Evolutionary conservation across 208 protist species (phyloP).

Genomic region (Leishmania tarentolae): DNA sequence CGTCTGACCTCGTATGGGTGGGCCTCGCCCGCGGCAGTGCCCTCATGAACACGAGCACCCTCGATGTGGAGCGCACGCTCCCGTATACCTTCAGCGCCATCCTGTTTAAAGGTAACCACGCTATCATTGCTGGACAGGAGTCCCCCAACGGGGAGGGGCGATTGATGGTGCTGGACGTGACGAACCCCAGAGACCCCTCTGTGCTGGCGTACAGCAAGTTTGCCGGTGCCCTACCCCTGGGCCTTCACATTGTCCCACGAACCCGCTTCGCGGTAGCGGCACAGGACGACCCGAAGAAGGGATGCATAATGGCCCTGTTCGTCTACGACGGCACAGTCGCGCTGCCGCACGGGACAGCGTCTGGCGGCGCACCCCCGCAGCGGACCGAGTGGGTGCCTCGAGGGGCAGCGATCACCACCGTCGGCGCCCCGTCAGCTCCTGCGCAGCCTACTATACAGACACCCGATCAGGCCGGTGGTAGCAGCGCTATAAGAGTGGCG

Average conservation of each 20-base stretch:
- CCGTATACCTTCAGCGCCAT: conserved; percentile 60
- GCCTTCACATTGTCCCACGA: conserved; percentile 62
- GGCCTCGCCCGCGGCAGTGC: conserved; percentile 50
- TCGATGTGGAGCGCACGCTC: conserved; percentile 44
- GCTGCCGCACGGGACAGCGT: conserved; percentile 16
- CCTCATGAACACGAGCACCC: conserved; percentile 66
- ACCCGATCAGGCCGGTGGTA: not conserved
- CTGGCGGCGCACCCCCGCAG: conserved; percentile 32
- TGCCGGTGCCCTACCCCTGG: conserved; percentile 41
- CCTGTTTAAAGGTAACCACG: conserved; percentile 66
- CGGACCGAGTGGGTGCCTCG: conserved; percentile 45
- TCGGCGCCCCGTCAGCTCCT: conserved; percentile 1
- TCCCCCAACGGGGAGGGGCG: conserved; percentile 37
- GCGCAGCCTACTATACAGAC: conserved; percentile 7
- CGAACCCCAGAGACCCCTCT: conserved; percentile 49
- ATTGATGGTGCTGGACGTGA: conserved; percentile 74
- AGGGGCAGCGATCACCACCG: not conserved
- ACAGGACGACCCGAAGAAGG: conserved; percentile 47
- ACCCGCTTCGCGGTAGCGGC: conserved; percentile 66
- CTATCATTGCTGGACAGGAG: conserved; percentile 69
- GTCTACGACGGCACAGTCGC: conserved; percentile 64
- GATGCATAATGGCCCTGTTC: conserved; percentile 65
- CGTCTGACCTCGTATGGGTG: conserved; percentile 71
- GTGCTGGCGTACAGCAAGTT: conserved; percentile 59
- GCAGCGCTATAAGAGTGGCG: not conserved